phyloP scores from a whole-genome alignment of 1,284 basidiomycete species.

The Ceratobasidium sp. region DNA sequence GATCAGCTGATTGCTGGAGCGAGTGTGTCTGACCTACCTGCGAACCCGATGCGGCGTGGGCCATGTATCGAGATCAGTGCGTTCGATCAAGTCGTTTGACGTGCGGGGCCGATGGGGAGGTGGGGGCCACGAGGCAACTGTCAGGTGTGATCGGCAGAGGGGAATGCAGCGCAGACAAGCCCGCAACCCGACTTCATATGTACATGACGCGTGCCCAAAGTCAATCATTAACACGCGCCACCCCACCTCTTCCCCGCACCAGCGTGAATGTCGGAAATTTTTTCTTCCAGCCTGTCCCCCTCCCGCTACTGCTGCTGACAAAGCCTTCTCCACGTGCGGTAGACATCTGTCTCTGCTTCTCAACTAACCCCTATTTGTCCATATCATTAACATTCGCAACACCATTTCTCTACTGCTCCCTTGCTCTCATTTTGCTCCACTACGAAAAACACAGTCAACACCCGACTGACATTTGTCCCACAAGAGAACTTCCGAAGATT shows the following conservation, averaged over 20 bases:
- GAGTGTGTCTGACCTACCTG: slow-evolving; percentile 21
- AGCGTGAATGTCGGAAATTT: slow-evolving; percentile 36
- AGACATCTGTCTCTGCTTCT: background rate
- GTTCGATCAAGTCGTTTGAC: slow-evolving; percentile 25
- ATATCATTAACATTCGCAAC: slow-evolving; percentile 7
- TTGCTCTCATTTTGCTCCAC: background rate
- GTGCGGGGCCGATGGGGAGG: slow-evolving; percentile 29
- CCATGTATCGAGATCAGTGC: slow-evolving; percentile 26
- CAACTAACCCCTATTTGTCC: slow-evolving; percentile 18
- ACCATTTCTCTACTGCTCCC: background rate
- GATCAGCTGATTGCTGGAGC: slow-evolving; percentile 23
- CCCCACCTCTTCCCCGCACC: slow-evolving; percentile 28
- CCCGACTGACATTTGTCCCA: too few species aligned
- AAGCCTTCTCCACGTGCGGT: slow-evolving; percentile 8
- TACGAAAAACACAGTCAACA: background rate
- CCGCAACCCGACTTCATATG: slow-evolving; percentile 6
- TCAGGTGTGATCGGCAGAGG: slow-evolving; percentile 16
- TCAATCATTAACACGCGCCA: slow-evolving; percentile 33
- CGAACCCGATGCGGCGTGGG: slow-evolving; percentile 32
- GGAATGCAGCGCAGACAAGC: background rate
- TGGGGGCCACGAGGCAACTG: slow-evolving; percentile 27
- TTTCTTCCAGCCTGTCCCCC: slow-evolving; percentile 3
- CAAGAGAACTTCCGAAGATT: slow-evolving; percentile 11
- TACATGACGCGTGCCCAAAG: slow-evolving; percentile 30
- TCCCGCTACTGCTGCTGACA: slow-evolving; percentile 2